Conservation (phyloP, 2,329 filamentous ascomycete genomes). For the Neoascochyta sp. region DNA sequence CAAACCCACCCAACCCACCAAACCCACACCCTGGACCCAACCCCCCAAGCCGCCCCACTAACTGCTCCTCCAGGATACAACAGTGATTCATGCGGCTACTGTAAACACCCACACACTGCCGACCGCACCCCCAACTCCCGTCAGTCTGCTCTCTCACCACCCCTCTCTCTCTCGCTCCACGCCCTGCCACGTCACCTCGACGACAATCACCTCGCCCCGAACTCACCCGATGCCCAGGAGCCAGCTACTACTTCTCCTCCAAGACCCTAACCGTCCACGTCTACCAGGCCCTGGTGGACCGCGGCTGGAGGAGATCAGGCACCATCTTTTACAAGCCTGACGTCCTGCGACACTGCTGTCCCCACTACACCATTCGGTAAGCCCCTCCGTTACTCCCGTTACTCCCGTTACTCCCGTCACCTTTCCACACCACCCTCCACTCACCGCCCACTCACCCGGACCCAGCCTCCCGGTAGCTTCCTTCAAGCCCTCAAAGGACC, state of each 20-base stretch:
- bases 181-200: constrained; percentile 13
- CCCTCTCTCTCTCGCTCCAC: constrained; percentile 1
- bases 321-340: constrained; percentile 74
- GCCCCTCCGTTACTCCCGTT: too few species aligned
- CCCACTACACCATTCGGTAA: constrained; percentile 75
- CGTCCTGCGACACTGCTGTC: constrained; percentile 78
- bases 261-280: constrained; percentile 59
- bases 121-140: too few species aligned
- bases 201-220: constrained; percentile 5
- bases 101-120: constrained; percentile 32
- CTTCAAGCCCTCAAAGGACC: constrained; percentile 66
- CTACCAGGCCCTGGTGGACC: constrained; percentile 69
- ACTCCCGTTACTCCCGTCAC: too few species aligned
- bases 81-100: constrained; percentile 50
- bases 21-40: constrained; percentile 7
- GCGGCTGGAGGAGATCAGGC: constrained; percentile 66
- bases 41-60: too few species aligned
- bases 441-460: constrained; percentile 8
- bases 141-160: too few species aligned
- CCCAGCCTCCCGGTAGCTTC: constrained; percentile 60
- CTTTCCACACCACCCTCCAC: background rate
- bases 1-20: too few species aligned
- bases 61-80: constrained; percentile 44
- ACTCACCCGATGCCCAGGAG: constrained; percentile 50
- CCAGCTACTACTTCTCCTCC: constrained; percentile 67